A percentile compares a stretch with the other conserved stretches of the same genome.
These are phyloP conservation scores for Pseudonectria foliicola DNA, from an alignment of 2,329 filamentous ascomycete species.

Conservation along the genomic window DNA sequence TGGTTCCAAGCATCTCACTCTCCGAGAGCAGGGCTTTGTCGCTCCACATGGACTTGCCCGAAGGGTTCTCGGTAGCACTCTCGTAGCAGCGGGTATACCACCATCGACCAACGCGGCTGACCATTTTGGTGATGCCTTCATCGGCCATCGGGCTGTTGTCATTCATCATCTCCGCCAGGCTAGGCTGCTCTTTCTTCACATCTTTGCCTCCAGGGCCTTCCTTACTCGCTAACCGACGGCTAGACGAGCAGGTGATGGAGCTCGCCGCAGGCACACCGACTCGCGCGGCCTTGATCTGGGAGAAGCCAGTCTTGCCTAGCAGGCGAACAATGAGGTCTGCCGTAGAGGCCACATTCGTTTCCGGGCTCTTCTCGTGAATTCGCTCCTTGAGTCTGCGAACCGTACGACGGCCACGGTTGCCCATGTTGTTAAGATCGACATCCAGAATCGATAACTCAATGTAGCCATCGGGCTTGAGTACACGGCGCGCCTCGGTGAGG, in stretches of 20 bases:
- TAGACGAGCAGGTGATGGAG: conserved; percentile 32
- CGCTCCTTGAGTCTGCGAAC: conserved; percentile 66
- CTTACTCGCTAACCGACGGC: conserved; percentile 8
- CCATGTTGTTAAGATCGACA: conserved; percentile 77
- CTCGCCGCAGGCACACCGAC: conserved; percentile 70
- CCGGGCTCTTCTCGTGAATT: conserved; percentile 53
- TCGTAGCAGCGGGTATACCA: conserved; percentile 97
- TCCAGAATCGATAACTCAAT: conserved; percentile 76
- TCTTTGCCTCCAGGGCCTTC: conserved; percentile 12
- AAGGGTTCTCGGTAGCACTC: conserved; percentile 44
- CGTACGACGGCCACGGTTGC: conserved; percentile 59
- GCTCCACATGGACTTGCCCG: conserved; percentile 62
- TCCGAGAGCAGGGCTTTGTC: conserved; percentile 70
- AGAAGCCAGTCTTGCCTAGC: conserved; percentile 62
- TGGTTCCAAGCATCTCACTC: conserved; percentile 80
- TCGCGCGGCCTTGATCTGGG: conserved; percentile 65
- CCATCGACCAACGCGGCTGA: conserved; percentile 86
- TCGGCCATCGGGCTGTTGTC: conserved; percentile 65
- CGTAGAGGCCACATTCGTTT: conserved; percentile 53
- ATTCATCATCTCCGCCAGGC: conserved; percentile 64
- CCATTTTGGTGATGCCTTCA: conserved; percentile 84
- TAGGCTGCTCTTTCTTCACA: conserved; percentile 39
- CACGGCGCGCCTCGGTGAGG: conserved; percentile 67
- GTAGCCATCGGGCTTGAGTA: conserved; percentile 69
- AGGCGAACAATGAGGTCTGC: conserved; percentile 57